These are phyloP conservation scores for Cicer bijugum DNA, from an alignment of 306 rosid genomes.

Conservation along the genomic window DNA sequence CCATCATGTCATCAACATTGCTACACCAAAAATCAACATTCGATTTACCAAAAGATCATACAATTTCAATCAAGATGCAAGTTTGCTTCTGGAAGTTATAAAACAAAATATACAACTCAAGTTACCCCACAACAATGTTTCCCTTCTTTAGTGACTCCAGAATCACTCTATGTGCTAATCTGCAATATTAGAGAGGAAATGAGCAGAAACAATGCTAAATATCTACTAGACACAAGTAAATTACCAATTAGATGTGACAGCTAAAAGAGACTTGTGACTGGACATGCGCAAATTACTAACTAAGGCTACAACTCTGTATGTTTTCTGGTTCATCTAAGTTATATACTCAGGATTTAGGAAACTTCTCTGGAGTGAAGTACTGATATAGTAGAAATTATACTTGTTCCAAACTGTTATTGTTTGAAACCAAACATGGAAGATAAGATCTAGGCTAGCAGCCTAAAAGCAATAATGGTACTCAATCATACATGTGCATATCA, in stretches of 20 bases:
- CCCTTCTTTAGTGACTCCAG: constrained; percentile 70
- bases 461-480: neutral
- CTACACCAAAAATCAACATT: constrained; percentile 52
- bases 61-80: constrained; percentile 31
- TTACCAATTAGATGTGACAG: constrained; percentile 34
- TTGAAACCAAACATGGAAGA: constrained; percentile 35
- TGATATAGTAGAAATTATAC: constrained; percentile 25
- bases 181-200: constrained; percentile 50
- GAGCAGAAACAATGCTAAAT: constrained; percentile 38
- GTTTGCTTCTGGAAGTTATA: constrained; percentile 10
- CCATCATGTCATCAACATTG: constrained; percentile 74
- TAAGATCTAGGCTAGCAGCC: constrained; percentile 26
- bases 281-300: constrained; percentile 11
- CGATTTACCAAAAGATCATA: neutral
- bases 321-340: constrained; percentile 23
- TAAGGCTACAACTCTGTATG: constrained; percentile 12
- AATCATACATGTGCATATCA: constrained; percentile 82
- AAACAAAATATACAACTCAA: constrained; percentile 28
- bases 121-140: constrained; percentile 66
- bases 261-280: constrained; percentile 12
- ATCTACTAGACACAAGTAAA: neutral
- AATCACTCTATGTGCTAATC: constrained; percentile 82
- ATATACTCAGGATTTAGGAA: constrained; percentile 30
- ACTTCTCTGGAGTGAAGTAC: constrained; percentile 16
- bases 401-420: neutral